Percentiles rank a stretch among this genome's conserved stretches.
Conservation (phyloP, 202 grass and related monocot genomes). For the Panicum hallii region DNA sequence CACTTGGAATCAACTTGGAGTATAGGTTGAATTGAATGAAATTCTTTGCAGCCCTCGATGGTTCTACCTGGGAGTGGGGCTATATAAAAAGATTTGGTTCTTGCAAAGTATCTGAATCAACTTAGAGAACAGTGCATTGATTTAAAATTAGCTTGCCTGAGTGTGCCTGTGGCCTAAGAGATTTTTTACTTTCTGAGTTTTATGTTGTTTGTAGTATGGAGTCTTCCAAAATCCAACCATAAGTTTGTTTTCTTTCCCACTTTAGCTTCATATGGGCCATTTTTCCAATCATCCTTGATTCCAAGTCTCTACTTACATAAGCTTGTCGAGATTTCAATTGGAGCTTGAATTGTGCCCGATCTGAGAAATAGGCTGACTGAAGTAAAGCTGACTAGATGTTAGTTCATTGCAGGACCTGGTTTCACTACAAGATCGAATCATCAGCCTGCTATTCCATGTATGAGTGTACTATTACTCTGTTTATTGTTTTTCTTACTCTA, state of each 20-base stretch:
- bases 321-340: not conserved
- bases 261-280: not conserved
- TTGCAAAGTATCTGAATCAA: slow-evolving; percentile 1
- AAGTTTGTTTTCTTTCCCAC: not conserved
- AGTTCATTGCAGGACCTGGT: not conserved
- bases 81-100: not conserved
- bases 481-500: not conserved
- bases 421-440: not conserved
- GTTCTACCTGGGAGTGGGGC: not conserved
- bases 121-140: not conserved
- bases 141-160: not conserved
- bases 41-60: not conserved
- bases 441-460: not conserved
- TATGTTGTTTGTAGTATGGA: not conserved
- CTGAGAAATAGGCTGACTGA: not conserved
- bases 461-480: not conserved
- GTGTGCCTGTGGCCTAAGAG: not conserved
- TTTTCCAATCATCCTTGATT: not conserved
- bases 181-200: not conserved
- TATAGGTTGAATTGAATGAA: not conserved
- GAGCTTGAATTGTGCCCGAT: not conserved
- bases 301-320: not conserved
- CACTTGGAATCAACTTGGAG: not conserved
- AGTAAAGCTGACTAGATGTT: not conserved
- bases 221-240: not conserved